phyloP scores from a whole-genome alignment of 148 eudicot genomes.

The Chenopodium berlandieri region DNA sequence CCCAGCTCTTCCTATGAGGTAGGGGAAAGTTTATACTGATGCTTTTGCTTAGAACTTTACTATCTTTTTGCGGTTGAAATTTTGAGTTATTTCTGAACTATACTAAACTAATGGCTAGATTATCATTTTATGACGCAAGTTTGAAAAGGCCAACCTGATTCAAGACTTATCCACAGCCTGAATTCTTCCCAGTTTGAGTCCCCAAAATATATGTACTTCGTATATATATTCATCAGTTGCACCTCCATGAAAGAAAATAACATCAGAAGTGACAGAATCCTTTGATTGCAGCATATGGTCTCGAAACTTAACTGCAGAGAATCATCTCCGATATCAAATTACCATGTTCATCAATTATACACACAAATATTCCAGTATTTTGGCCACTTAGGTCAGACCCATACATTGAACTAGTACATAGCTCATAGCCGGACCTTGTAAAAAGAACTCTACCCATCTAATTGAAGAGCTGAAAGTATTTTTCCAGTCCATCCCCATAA shows the following conservation, averaged over 20 bases:
- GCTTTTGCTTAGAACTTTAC: too few relatives aligned
- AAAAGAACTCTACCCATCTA: constrained; percentile 35
- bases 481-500: constrained; percentile 29
- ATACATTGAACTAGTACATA: constrained; percentile 59
- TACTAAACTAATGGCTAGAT: too few relatives aligned
- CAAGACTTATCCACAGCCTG: constrained; percentile 69
- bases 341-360: constrained; percentile 76
- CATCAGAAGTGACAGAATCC: constrained; percentile 29
- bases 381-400: constrained; percentile 73
- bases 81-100: too few relatives aligned
- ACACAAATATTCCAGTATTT: constrained; percentile 60
- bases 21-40: too few relatives aligned
- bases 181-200: constrained; percentile 64
- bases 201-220: constrained; percentile 38
- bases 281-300: constrained; percentile 27
- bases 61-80: too few relatives aligned
- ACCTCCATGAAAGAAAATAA: constrained; percentile 60
- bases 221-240: constrained; percentile 59
- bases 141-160: constrained; percentile 62
- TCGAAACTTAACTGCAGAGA: constrained; percentile 38
- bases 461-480: constrained; percentile 22
- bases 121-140: too few relatives aligned
- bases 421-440: constrained; percentile 44
- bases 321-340: constrained; percentile 72
- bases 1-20: too few relatives aligned